Conservation (phyloP, 2,329 filamentous ascomycete genomes). For the Fusarium marasasianum region DNA sequence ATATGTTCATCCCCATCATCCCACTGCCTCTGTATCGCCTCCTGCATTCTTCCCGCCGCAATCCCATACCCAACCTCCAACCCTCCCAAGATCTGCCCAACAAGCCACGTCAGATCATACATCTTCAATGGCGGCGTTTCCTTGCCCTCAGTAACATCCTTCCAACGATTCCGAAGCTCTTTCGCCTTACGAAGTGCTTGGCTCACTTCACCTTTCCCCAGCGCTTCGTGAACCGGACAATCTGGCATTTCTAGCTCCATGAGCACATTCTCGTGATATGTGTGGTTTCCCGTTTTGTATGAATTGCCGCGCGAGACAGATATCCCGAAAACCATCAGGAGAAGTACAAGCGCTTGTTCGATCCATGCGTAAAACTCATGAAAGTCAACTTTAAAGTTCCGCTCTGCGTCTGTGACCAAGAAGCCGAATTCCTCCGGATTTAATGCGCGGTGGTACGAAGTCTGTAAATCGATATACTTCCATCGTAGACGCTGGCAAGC, state of each 20-base stretch:
- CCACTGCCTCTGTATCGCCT: constrained; percentile 52
- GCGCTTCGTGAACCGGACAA: constrained; percentile 64
- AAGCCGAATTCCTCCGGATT: constrained; percentile 49
- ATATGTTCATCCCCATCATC: constrained; percentile 15
- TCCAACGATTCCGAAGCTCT: constrained; percentile 77
- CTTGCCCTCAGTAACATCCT: constrained; percentile 65
- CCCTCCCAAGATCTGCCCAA: constrained; percentile 65
- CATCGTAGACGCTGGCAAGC: constrained; percentile 69
- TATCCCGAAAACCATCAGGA: constrained; percentile 72
- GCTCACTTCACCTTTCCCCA: constrained; percentile 65
- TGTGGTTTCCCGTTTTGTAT: constrained; percentile 50
- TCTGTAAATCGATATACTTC: constrained; percentile 69
- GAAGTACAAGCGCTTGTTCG: constrained; percentile 74
- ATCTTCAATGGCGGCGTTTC: constrained; percentile 59
- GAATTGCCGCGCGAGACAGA: constrained; percentile 51
- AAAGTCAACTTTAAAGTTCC: constrained; percentile 82
- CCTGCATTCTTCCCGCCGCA: constrained; percentile 57
- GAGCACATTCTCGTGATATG: constrained; percentile 76
- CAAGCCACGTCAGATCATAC: constrained; percentile 70
- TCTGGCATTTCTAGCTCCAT: constrained; percentile 64
- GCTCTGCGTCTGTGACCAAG: constrained; percentile 59
- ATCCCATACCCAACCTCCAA: constrained; percentile 66
- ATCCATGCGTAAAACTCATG: constrained; percentile 80
- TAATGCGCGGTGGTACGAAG: constrained; percentile 63
- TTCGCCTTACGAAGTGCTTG: constrained; percentile 72